phyloP scores from a whole-genome alignment of 352 stramenopile genomes.

The Pythium biforme region DNA sequence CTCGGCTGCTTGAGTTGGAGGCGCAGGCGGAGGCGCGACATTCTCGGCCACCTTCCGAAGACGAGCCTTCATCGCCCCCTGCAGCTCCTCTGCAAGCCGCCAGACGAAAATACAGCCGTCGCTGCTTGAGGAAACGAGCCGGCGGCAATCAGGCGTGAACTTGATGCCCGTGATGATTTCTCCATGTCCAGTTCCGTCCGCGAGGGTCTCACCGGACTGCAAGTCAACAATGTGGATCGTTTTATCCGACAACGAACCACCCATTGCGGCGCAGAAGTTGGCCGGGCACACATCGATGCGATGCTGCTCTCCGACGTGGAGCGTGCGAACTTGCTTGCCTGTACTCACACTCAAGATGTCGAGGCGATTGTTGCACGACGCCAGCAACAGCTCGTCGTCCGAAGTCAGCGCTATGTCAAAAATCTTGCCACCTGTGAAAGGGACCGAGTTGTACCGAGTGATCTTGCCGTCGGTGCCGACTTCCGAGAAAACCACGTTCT shows the following conservation, averaged over 20 bases:
- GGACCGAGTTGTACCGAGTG: slow-evolving; percentile 44
- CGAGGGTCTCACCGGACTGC: slow-evolving; percentile 67
- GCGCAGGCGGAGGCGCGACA: slow-evolving; percentile 27
- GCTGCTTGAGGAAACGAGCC: slow-evolving; percentile 77
- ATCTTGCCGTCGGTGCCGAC: slow-evolving; percentile 42
- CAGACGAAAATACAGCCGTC: slow-evolving; percentile 90
- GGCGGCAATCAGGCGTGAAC: slow-evolving; percentile 86
- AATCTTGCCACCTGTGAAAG: slow-evolving; percentile 64
- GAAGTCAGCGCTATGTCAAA: slow-evolving; percentile 73
- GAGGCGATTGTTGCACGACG: slow-evolving; percentile 77
- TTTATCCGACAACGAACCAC: slow-evolving; percentile 79
- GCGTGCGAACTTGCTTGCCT: slow-evolving; percentile 57
- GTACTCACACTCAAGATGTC: slow-evolving; percentile 66
- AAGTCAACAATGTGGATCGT: slow-evolving; percentile 87
- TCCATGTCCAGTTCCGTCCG: slow-evolving; percentile 77
- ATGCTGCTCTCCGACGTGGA: slow-evolving; percentile 73
- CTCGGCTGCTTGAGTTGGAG: slow-evolving; percentile 18
- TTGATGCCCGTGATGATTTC: slow-evolving; percentile 79
- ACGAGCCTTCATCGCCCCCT: slow-evolving; percentile 58
- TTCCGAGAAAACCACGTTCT: slow-evolving; percentile 63
- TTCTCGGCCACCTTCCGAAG: slow-evolving; percentile 42
- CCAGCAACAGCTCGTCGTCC: slow-evolving; percentile 67
- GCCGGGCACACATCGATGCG: slow-evolving; percentile 65
- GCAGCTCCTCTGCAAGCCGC: slow-evolving; percentile 75
- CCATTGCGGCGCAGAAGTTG: slow-evolving; percentile 75